These are phyloP conservation scores for Nicotiana tomentosiformis DNA, from an alignment of 257 asterid genomes.

Conservation along the genomic window DNA sequence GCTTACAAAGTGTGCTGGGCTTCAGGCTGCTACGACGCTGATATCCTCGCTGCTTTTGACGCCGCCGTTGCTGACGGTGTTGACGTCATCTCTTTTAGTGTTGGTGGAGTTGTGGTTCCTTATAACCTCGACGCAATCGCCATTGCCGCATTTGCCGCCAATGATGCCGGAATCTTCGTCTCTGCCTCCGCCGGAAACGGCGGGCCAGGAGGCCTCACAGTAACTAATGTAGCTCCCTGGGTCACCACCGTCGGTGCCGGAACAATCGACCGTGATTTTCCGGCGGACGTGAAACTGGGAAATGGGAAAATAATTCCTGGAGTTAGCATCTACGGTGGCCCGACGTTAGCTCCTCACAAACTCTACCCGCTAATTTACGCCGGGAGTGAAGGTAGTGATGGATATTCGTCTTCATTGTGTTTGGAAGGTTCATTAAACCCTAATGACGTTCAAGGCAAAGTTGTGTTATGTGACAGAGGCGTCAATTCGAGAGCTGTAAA, in stretches of 20 bases:
- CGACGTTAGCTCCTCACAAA: slow-evolving; percentile 46
- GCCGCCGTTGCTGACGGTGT: slow-evolving; percentile 87
- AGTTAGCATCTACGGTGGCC: slow-evolving; percentile 71
- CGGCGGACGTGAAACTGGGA: slow-evolving; percentile 74
- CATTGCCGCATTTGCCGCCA: slow-evolving; percentile 68
- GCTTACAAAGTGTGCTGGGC: slow-evolving; percentile 84
- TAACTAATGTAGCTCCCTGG: slow-evolving; percentile 90
- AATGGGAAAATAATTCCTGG: slow-evolving; percentile 55
- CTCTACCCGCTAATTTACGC: slow-evolving; percentile 71
- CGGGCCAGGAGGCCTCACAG: slow-evolving; percentile 80
- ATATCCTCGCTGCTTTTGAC: slow-evolving; percentile 84
- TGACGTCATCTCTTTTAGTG: slow-evolving; percentile 74
- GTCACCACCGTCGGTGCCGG: slow-evolving; percentile 90
- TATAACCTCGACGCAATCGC: slow-evolving; percentile 81
- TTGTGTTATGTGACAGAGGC: slow-evolving; percentile 76
- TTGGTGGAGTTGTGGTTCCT: slow-evolving; percentile 83
- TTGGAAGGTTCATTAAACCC: slow-evolving; percentile 70
- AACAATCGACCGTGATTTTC: slow-evolving; percentile 77
- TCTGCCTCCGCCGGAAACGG: slow-evolving; percentile 92
- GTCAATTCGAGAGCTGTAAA: slow-evolving; percentile 71
- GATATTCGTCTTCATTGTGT: slow-evolving; percentile 71
- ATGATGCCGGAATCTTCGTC: slow-evolving; percentile 64
- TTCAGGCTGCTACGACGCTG: slow-evolving; percentile 85
- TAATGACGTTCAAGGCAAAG: slow-evolving; percentile 47
- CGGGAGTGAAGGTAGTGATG: slow-evolving; percentile 76